phyloP scores from a whole-genome alignment of 2,329 filamentous ascomycete genomes.

The Neoarthrinium moseri region DNA sequence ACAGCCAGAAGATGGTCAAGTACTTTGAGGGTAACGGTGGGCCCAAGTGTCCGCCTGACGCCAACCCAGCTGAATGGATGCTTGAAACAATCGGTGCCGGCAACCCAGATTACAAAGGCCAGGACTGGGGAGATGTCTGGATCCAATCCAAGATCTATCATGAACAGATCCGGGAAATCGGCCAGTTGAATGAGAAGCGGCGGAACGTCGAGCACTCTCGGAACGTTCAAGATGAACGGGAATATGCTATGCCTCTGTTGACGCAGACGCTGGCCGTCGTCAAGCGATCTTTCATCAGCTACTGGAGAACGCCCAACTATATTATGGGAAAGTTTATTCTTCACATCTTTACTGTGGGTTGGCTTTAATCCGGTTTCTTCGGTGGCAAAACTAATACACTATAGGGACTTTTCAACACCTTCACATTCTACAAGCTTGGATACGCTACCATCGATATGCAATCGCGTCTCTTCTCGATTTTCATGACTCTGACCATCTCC shows the following conservation, averaged over 20 bases:
- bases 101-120: constrained; percentile 56
- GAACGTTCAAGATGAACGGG: constrained; percentile 46
- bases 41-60: constrained; percentile 42
- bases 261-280: constrained; percentile 66
- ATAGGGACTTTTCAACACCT: constrained; percentile 73
- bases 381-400: too few relatives aligned
- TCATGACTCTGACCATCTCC: constrained; percentile 74
- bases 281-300: constrained; percentile 67
- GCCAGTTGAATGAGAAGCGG: constrained; percentile 47
- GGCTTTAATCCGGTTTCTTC: background rate
- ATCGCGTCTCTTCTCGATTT: constrained; percentile 71
- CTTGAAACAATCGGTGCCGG: constrained; percentile 59
- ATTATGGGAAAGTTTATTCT: constrained; percentile 76
- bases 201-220: constrained; percentile 33
- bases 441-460: constrained; percentile 62
- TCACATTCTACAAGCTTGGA: constrained; percentile 58
- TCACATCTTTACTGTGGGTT: constrained; percentile 55
- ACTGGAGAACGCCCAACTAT: constrained; percentile 77
- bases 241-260: constrained; percentile 66
- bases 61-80: constrained; percentile 56
- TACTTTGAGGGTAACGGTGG: constrained; percentile 54
- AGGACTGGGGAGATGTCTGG: constrained; percentile 66
- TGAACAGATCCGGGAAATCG: constrained; percentile 47
- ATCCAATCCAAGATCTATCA: constrained; percentile 47
- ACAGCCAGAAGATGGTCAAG: constrained; percentile 44